Conservation (phyloP, 225 moss, liverwort and hornwort genomes). For the Antitrichia curtipendula region DNA sequence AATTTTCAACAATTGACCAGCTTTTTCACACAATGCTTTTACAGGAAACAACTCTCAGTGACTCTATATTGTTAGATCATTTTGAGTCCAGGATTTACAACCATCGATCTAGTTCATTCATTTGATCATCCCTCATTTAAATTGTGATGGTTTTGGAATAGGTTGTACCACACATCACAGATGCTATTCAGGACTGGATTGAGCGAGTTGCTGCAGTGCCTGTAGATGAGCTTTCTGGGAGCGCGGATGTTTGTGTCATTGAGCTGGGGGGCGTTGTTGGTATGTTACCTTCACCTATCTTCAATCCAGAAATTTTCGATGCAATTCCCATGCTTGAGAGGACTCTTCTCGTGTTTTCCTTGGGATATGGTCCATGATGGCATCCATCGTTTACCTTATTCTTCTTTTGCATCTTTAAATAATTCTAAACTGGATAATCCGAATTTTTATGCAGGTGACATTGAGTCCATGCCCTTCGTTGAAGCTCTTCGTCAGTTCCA, state of each 20-base stretch:
- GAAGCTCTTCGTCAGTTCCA: constrained; percentile 93
- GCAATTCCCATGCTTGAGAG: too few species aligned
- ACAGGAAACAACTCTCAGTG: background rate
- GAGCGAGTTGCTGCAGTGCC: constrained; percentile 73
- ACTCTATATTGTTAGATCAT: background rate
- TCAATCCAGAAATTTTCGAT: background rate
- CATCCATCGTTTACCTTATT: background rate
- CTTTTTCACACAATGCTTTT: background rate
- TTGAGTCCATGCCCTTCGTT: constrained; percentile 86
- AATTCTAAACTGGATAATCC: background rate
- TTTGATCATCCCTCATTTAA: background rate
- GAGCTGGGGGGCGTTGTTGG: constrained; percentile 94
- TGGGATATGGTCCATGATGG: background rate
- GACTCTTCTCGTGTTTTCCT: too few species aligned
- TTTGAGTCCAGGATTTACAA: background rate
- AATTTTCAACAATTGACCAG: background rate
- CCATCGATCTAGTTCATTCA: background rate
- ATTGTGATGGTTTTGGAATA: constrained; percentile 3
- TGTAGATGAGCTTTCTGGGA: constrained; percentile 74
- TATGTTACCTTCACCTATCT: background rate
- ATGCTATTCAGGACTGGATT: constrained; percentile 92
- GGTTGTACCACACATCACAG: constrained; percentile 88
- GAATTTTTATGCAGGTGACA: constrained; percentile 57
- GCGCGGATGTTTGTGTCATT: constrained; percentile 90
- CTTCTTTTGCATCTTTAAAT: background rate